Conservation (phyloP, 2,329 filamentous ascomycete genomes). For the Pseudogymnoascus verrucosus region DNA sequence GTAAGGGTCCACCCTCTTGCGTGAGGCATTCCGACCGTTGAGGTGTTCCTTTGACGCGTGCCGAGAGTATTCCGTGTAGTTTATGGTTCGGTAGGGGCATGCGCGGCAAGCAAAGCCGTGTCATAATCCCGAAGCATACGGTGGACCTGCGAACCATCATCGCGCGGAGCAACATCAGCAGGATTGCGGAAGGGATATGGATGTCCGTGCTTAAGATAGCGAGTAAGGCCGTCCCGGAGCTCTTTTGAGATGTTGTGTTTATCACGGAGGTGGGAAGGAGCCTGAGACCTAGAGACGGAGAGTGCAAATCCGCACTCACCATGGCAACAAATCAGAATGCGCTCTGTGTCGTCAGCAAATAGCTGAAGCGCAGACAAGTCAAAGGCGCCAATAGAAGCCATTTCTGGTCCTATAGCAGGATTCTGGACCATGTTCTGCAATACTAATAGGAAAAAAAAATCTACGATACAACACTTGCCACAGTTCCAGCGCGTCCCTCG, state of each 20-base stretch:
- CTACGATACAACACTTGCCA: background rate
- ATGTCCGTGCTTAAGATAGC: background rate
- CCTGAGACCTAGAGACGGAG: background rate
- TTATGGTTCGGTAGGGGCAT: background rate
- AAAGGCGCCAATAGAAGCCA: background rate
- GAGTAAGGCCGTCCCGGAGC: background rate
- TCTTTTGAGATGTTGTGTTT: background rate
- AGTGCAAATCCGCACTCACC: background rate
- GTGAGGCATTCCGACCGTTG: too few relatives aligned
- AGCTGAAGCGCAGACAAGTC: background rate
- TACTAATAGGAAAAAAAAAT: background rate
- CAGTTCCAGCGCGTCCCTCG: background rate
- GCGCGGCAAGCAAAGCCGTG: background rate
- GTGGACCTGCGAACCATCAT: background rate
- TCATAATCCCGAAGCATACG: background rate
- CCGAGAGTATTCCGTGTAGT: too few relatives aligned
- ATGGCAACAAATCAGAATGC: background rate
- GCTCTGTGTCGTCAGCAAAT: background rate
- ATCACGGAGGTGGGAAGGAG: background rate
- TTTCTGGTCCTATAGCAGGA: background rate
- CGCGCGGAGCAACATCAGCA: background rate
- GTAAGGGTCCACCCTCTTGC: too few relatives aligned
- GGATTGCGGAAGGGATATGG: background rate
- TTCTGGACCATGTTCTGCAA: background rate
- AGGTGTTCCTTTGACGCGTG: too few relatives aligned